Conservation (phyloP, 2,329 filamentous ascomycete species). For the Mariannaea elegans region DNA sequence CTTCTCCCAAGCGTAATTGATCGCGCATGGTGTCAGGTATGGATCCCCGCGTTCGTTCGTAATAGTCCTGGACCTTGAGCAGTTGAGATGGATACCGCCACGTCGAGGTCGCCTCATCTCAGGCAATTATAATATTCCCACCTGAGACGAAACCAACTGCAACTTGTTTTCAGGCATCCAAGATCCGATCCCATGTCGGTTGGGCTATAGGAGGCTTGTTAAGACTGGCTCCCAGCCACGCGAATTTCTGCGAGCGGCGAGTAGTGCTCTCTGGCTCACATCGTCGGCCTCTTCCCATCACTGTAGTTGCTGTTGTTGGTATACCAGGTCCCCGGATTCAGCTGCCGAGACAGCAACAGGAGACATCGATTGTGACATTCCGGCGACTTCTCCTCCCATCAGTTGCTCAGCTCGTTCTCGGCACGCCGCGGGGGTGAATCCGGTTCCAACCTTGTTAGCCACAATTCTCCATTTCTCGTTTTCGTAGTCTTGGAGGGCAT, state of each 20-base stretch:
- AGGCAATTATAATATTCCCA: conserved; percentile 9
- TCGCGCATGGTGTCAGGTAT: conserved; percentile 1
- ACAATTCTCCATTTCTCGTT: conserved; percentile 94
- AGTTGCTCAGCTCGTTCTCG: conserved; percentile 80
- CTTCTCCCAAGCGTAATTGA: conserved; percentile 4
- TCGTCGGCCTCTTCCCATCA: conserved; percentile 45
- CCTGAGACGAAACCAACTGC: conserved; percentile 6
- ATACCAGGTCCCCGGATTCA: conserved; percentile 37
- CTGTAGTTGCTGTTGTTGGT: conserved; percentile 59
- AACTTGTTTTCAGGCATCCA: conserved; percentile 2
- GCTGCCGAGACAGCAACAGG: conserved; percentile 50
- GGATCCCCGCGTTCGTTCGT: conserved; percentile 11
- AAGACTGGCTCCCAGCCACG: conserved; percentile 12
- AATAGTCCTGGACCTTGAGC: conserved; percentile 3
- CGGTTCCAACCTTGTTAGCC: conserved; percentile 87
- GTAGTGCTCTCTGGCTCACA: background rate
- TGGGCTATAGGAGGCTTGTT: conserved; percentile 10
- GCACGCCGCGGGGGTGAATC: conserved; percentile 88
- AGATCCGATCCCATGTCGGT: conserved; percentile 3
- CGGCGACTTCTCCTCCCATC: conserved; percentile 50
- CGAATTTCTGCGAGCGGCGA: background rate
- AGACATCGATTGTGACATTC: conserved; percentile 61
- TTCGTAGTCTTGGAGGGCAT: conserved; percentile 83
- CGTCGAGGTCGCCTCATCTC: conserved; percentile 10
- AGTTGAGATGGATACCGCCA: conserved; percentile 8